phyloP scores from a whole-genome alignment of 179 eudicot genomes.

The Heliamphora pulchella region DNA sequence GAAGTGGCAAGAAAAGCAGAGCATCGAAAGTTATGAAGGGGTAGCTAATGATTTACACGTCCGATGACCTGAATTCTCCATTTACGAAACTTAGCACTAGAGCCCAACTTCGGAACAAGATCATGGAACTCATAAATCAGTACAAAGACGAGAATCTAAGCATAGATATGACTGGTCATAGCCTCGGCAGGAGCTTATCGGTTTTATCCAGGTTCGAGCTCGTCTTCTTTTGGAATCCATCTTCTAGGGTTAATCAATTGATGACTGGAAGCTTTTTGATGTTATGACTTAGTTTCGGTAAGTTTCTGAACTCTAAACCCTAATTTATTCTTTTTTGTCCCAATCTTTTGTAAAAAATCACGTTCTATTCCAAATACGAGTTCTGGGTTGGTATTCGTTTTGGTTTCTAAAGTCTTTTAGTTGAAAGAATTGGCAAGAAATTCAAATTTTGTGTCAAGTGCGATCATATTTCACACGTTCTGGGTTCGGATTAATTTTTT shows the following conservation, averaged over 20 bases:
- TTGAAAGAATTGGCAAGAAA: not conserved
- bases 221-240: slow-evolving; percentile 6
- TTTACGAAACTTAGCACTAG: slow-evolving; percentile 64
- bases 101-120: slow-evolving; percentile 43
- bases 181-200: slow-evolving; percentile 64
- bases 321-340: not conserved
- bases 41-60: slow-evolving; percentile 66
- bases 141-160: slow-evolving; percentile 48
- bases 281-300: not conserved
- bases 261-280: not conserved
- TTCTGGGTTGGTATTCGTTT: not conserved
- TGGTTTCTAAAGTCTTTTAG: not conserved
- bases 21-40: slow-evolving; percentile 62
- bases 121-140: slow-evolving; percentile 29
- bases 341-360: too few relatives aligned
- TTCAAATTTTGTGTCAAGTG: not conserved
- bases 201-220: slow-evolving; percentile 54
- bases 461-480: not conserved
- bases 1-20: too few relatives aligned
- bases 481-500: not conserved
- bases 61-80: slow-evolving; percentile 55
- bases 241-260: not conserved
- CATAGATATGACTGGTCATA: slow-evolving; percentile 61
- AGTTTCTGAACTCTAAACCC: not conserved
- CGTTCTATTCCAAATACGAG: not conserved